A percentile compares a stretch with the other conserved stretches of the same genome.
Evolutionary conservation across 2,329 filamentous ascomycete species (phyloP).

Genomic region (Penicillium digitatum): DNA sequence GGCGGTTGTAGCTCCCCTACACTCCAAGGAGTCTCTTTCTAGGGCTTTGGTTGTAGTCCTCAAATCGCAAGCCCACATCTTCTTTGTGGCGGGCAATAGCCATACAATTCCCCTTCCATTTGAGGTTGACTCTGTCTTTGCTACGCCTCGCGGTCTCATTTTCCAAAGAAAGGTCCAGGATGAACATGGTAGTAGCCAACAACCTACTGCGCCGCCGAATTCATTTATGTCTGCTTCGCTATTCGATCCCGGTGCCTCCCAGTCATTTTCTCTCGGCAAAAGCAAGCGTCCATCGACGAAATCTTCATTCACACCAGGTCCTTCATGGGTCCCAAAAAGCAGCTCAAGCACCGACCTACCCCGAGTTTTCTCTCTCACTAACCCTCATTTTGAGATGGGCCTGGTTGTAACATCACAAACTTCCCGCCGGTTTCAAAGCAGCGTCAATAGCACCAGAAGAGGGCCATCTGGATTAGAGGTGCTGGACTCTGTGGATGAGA

Average conservation of each 20-base stretch:
- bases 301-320: slow-evolving; percentile 52
- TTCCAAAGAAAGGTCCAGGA: slow-evolving; percentile 70
- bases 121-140: slow-evolving; percentile 81
- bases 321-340: slow-evolving; percentile 55
- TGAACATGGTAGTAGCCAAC: slow-evolving; percentile 13
- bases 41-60: slow-evolving; percentile 84
- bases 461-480: slow-evolving; percentile 48
- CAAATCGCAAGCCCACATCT: slow-evolving; percentile 87
- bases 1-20: slow-evolving; percentile 16
- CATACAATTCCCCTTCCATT: slow-evolving; percentile 93
- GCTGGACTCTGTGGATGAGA: slow-evolving; percentile 72
- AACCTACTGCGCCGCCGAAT: slow-evolving; percentile 65
- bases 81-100: slow-evolving; percentile 80
- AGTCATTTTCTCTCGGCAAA: slow-evolving; percentile 32
- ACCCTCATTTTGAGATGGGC: slow-evolving; percentile 81
- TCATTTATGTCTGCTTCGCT: slow-evolving; percentile 74
- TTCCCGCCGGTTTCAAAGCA: slow-evolving; percentile 31
- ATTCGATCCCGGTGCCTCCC: slow-evolving; percentile 33
- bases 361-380: slow-evolving; percentile 74
- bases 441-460: slow-evolving; percentile 21
- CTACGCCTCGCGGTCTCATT: slow-evolving; percentile 76
- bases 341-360: slow-evolving; percentile 53
- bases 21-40: slow-evolving; percentile 31
- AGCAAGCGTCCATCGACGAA: slow-evolving; percentile 46
- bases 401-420: slow-evolving; percentile 62